Evolutionary conservation across 164 flowering plant species (phyloP).

Genomic region (Vitis riparia): DNA sequence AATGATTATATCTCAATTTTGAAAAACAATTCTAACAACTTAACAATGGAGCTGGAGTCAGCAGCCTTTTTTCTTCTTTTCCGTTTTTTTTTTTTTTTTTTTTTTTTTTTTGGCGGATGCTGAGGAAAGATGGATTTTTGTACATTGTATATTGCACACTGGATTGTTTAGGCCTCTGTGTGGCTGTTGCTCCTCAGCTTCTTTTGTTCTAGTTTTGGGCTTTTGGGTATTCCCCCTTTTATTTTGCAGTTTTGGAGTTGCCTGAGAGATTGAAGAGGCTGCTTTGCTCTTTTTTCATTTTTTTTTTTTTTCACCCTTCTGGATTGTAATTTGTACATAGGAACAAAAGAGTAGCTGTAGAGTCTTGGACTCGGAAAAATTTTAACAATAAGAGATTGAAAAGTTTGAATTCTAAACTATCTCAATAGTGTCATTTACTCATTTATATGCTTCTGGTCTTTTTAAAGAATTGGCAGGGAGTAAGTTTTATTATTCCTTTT

Average conservation of each 20-base stretch:
- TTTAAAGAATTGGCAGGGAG: too few species aligned
- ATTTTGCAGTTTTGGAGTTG: background rate
- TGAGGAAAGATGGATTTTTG: slow-evolving; percentile 11
- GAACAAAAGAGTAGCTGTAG: background rate
- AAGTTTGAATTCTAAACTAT: too few species aligned
- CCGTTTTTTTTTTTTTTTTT: background rate
- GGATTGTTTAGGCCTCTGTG: slow-evolving; percentile 5
- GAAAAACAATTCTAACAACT: slow-evolving; percentile 6
- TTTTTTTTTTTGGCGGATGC: slow-evolving; percentile 1
- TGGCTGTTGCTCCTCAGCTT: slow-evolving; percentile 17
- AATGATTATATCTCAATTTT: slow-evolving; percentile 16
- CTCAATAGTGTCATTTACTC: too few species aligned
- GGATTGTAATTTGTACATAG: slow-evolving; percentile 25
- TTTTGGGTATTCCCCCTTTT: slow-evolving; percentile 2
- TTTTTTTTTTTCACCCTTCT: background rate
- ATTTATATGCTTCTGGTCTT: too few species aligned
- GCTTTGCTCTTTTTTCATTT: background rate
- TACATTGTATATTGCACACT: slow-evolving; percentile 10
- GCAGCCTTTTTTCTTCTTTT: background rate
- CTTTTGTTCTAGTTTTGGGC: slow-evolving; percentile 5
- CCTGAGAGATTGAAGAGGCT: slow-evolving; percentile 21
- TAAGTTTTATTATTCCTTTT: too few species aligned
- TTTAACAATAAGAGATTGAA: too few species aligned
- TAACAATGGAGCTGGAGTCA: background rate
- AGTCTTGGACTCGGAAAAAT: too few species aligned